A percentile compares a stretch with the other conserved stretches of the same genome.
phyloP scores from a whole-genome alignment of 2,329 filamentous ascomycete species.

The Sordariomycetes sp. region DNA sequence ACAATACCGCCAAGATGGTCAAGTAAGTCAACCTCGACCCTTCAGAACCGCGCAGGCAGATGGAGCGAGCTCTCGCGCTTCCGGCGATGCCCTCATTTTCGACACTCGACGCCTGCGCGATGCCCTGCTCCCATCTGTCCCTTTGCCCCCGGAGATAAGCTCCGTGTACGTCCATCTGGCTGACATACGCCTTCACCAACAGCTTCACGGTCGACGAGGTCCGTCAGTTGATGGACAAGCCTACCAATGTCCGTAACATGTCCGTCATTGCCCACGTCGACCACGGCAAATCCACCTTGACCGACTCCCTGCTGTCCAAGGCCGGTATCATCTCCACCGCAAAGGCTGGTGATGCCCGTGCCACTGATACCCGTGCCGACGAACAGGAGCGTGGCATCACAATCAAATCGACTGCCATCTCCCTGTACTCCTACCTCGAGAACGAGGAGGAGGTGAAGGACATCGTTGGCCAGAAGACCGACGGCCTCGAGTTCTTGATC shows the following conservation, averaged over 20 bases:
- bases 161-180: constrained; percentile 3
- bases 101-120: too few relatives aligned
- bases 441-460: constrained; percentile 89
- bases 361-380: constrained; percentile 93
- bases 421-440: constrained; percentile 79
- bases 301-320: constrained; percentile 98
- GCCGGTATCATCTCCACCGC: constrained; percentile 98
- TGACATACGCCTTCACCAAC: constrained; percentile 15
- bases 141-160: constrained; percentile 9
- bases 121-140: constrained; percentile 6
- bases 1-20: constrained; percentile 94
- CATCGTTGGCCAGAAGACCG: constrained; percentile 76
- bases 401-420: constrained; percentile 99
- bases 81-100: background rate
- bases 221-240: constrained; percentile 69
- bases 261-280: constrained; percentile 99
- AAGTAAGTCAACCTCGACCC: constrained; percentile 63
- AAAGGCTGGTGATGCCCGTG: constrained; percentile 92
- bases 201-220: constrained; percentile 99
- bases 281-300: constrained; percentile 99
- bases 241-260: constrained; percentile 82
- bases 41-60: background rate
- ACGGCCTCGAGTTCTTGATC: constrained; percentile 97
- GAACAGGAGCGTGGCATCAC: constrained; percentile 99
- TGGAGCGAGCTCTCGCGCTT: background rate